These are phyloP conservation scores for Scutellaria galericulata DNA, from an alignment of 257 asterid genomes.

Conservation along the genomic window DNA sequence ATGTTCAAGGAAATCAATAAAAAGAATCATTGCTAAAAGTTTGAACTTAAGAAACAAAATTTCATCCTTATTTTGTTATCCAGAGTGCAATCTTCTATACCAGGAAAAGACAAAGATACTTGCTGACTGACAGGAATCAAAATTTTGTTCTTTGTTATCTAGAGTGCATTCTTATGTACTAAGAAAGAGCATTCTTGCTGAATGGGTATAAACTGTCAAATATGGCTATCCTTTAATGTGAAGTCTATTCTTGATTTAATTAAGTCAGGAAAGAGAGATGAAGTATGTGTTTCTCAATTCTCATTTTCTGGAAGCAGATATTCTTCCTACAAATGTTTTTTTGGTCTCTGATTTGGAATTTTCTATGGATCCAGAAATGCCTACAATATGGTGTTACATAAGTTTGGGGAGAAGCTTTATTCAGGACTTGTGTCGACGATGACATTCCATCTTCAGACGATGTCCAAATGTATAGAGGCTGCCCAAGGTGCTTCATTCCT, in stretches of 20 bases:
- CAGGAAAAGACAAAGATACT: no score
- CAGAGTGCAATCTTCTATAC: background rate
- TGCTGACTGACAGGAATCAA: constrained; percentile 2
- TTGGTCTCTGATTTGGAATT: constrained; percentile 38
- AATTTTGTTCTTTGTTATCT: background rate
- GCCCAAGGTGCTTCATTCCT: constrained; percentile 79
- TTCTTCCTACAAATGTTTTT: background rate
- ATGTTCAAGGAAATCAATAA: background rate
- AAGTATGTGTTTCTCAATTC: background rate
- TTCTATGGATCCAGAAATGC: constrained; percentile 64
- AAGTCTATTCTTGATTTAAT: constrained; percentile 9
- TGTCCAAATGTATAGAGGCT: constrained; percentile 70
- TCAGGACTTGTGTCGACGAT: constrained; percentile 80
- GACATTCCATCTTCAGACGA: constrained; percentile 77
- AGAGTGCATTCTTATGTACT: background rate
- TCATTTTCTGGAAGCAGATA: constrained; percentile 7
- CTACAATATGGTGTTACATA: constrained; percentile 84
- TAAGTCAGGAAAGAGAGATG: constrained; percentile 21
- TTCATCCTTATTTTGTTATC: background rate
- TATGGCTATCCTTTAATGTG: background rate
- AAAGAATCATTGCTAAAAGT: background rate
- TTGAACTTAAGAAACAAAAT: background rate
- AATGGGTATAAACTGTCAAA: constrained; percentile 19
- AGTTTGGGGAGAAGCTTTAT: constrained; percentile 85
- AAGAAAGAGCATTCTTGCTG: background rate